phyloP scores from a whole-genome alignment of 1,139 yeast species.

The Candida sanyaensis region DNA sequence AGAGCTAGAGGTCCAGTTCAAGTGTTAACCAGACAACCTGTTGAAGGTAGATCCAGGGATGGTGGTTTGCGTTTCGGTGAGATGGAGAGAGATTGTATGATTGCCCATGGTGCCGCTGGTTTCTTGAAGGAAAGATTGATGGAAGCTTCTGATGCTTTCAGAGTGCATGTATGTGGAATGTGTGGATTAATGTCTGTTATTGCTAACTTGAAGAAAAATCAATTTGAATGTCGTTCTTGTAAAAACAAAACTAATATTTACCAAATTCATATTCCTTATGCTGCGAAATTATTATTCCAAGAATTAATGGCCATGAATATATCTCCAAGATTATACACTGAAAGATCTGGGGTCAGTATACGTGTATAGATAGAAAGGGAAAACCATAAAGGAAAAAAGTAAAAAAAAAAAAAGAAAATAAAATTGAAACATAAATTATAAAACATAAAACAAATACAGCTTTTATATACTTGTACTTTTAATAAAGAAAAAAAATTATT shows the following conservation, averaged over 20 bases:
- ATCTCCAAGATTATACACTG: slow-evolving; percentile 82
- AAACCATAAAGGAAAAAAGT: not conserved
- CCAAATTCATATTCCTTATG: slow-evolving; percentile 96
- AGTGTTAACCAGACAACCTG: slow-evolving; percentile 97
- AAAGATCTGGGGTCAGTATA: slow-evolving; percentile 47
- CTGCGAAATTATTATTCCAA: slow-evolving; percentile 94
- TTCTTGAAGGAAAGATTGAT: slow-evolving; percentile 94
- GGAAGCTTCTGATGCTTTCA: slow-evolving; percentile 99
- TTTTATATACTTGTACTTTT: slow-evolving; percentile 4
- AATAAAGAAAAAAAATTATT: slow-evolving; percentile 1
- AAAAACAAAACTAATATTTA: slow-evolving; percentile 97
- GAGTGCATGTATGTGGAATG: slow-evolving; percentile 97
- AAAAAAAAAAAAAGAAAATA: not conserved
- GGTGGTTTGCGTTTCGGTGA: slow-evolving; percentile 99
- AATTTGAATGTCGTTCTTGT: slow-evolving; percentile 97
- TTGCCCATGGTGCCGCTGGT: slow-evolving; percentile 99
- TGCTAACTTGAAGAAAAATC: slow-evolving; percentile 95
- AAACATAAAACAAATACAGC: not conserved
- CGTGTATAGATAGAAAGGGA: slow-evolving; percentile 27
- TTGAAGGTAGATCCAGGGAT: slow-evolving; percentile 98
- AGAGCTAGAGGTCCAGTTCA: slow-evolving; percentile 99
- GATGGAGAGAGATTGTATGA: slow-evolving; percentile 99
- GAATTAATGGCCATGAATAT: slow-evolving; percentile 99
- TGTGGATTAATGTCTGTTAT: slow-evolving; percentile 98
- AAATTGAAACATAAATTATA: not conserved